A percentile compares a stretch with the other conserved stretches of the same genome.
Evolutionary conservation across 1,284 basidiomycete genomes (phyloP).

Genomic region (Rhizoctonia solani): DNA sequence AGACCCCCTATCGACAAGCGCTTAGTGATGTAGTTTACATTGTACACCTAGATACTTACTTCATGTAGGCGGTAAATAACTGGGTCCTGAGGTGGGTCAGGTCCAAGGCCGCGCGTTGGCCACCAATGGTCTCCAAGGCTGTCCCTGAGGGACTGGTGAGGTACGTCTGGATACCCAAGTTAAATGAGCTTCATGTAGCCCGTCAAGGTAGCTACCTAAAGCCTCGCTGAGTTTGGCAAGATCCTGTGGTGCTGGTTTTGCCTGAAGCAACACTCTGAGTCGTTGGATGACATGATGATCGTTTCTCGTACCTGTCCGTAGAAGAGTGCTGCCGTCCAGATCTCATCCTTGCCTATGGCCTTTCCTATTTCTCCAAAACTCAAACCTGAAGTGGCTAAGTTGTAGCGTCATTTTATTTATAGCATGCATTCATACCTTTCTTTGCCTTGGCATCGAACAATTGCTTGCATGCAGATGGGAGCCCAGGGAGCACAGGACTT

Average conservation of each 20-base stretch:
- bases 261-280: constrained; percentile 56
- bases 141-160: constrained; percentile 47
- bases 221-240: constrained; percentile 57
- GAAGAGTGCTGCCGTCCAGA: constrained; percentile 87
- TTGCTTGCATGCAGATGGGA: constrained; percentile 26
- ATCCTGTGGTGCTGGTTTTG: constrained; percentile 68
- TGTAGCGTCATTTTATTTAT: not conserved
- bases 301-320: constrained; percentile 69
- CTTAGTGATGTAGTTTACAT: not conserved
- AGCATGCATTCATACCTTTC: not conserved
- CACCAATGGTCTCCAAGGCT: constrained; percentile 70
- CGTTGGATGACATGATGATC: too few relatives aligned
- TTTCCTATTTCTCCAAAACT: constrained; percentile 76
- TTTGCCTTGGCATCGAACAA: constrained; percentile 28
- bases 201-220: constrained; percentile 44
- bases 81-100: constrained; percentile 74
- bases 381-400: constrained; percentile 42
- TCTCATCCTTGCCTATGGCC: constrained; percentile 74
- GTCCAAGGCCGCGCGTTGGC: constrained; percentile 70
- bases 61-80: constrained; percentile 86
- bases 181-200: too few relatives aligned
- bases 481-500: constrained; percentile 20
- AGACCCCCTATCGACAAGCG: constrained; percentile 57
- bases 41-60: constrained; percentile 49
- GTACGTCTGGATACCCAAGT: constrained; percentile 47